Evolutionary conservation across 148 eudicot species (phyloP).

Genomic region (Suaeda aralocaspica): DNA sequence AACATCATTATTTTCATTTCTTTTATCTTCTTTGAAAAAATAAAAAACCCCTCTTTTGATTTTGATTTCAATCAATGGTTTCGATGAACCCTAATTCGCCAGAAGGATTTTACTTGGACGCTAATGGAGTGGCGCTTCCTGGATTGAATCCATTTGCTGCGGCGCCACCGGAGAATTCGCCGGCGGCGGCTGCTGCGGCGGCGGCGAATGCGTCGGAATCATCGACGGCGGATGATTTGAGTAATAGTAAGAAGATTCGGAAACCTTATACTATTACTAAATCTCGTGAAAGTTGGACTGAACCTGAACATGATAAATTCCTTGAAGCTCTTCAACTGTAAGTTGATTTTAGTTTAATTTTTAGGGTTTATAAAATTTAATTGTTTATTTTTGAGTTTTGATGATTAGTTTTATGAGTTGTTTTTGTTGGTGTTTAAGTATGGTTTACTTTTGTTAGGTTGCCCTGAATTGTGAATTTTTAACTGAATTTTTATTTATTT

Average conservation of each 20-base stretch:
- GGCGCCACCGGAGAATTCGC: conserved; percentile 16
- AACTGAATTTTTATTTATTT: not conserved
- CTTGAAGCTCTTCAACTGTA: conserved; percentile 99
- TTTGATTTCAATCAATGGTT: conserved; percentile 48
- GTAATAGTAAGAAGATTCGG: conserved; percentile 52
- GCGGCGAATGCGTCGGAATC: conserved; percentile 18
- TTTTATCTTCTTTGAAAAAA: not conserved
- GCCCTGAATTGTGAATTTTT: not conserved
- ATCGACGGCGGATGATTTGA: conserved; percentile 39
- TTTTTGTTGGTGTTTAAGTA: not conserved
- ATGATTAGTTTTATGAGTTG: not conserved
- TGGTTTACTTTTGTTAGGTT: not conserved
- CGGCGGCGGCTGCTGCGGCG: conserved; percentile 8
- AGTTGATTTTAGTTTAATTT: conserved; percentile 19
- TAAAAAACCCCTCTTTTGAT: not conserved
- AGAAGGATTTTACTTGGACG: conserved; percentile 55
- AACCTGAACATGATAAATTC: conserved; percentile 96
- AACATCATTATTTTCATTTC: not conserved
- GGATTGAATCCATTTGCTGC: conserved; percentile 50
- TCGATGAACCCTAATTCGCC: conserved; percentile 55
- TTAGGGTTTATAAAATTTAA: not conserved
- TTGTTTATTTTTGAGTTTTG: conserved; percentile 1
- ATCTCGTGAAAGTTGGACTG: conserved; percentile 96
- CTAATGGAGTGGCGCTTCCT: conserved; percentile 57
- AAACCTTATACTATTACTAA: conserved; percentile 92